A percentile compares a stretch with the other conserved stretches of the same genome.
Evolutionary conservation across 192 early-diverging fungal genomes (phyloP).

Genomic region (Dissophora ornata): DNA sequence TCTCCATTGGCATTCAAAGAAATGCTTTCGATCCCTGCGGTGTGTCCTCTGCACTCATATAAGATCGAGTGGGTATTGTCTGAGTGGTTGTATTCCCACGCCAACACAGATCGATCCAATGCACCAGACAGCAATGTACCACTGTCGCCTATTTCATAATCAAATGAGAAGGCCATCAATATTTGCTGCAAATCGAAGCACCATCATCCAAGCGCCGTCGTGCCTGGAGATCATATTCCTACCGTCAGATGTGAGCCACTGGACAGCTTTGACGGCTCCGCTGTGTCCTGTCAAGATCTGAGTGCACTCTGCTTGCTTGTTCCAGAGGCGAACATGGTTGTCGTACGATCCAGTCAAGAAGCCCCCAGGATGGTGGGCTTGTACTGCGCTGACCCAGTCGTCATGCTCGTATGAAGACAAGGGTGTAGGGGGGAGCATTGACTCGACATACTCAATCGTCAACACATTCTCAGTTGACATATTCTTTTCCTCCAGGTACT

Average conservation of each 20-base stretch:
- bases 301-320: constrained; percentile 75
- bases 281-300: constrained; percentile 74
- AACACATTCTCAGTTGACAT: constrained; percentile 87
- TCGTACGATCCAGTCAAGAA: constrained; percentile 90
- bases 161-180: no score
- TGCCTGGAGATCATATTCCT: no score
- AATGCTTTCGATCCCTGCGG: constrained; percentile 82
- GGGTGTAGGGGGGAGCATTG: constrained; percentile 85
- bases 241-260: constrained; percentile 70
- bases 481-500: constrained; percentile 74
- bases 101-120: constrained; percentile 75
- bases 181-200: not conserved
- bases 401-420: constrained; percentile 88
- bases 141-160: constrained; percentile 48
- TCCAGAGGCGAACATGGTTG: constrained; percentile 86
- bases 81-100: constrained; percentile 66
- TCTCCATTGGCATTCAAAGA: constrained; percentile 64
- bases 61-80: constrained; percentile 60
- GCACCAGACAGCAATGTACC: constrained; percentile 66
- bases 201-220: not conserved
- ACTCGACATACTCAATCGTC: constrained; percentile 92
- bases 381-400: constrained; percentile 93
- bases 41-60: constrained; percentile 84
- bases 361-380: constrained; percentile 53
- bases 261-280: constrained; percentile 82